These are phyloP conservation scores for Chlamydomonas applanata DNA, from an alignment of 139 green algal genomes.

Conservation along the genomic window DNA sequence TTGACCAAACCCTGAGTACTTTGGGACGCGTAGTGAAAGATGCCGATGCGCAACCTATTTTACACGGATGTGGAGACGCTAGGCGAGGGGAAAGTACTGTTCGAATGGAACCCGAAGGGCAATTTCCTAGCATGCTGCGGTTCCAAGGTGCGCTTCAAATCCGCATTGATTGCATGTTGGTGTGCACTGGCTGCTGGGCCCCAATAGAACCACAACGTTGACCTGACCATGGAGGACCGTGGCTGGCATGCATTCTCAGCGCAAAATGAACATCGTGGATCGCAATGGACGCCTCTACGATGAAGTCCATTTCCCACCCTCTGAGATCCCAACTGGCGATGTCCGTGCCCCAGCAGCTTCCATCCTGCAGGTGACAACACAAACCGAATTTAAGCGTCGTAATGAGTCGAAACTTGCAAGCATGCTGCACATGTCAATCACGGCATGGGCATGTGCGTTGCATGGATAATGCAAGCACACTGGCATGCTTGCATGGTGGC, in stretches of 20 bases:
- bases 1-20: too few species aligned
- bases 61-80: conserved; percentile 25
- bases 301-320: conserved; percentile 55
- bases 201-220: neutral
- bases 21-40: too few species aligned
- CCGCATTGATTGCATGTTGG: neutral
- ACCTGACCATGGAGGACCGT: neutral
- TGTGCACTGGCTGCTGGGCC: neutral
- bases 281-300: conserved; percentile 53
- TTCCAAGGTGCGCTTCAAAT: conserved; percentile 59
- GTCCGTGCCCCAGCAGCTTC: conserved; percentile 13
- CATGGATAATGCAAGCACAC: neutral
- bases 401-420: neutral
- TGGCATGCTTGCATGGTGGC: conserved; percentile 10
- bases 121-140: conserved; percentile 46
- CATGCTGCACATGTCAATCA: neutral
- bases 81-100: conserved; percentile 46
- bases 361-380: conserved; percentile 51
- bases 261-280: conserved; percentile 65
- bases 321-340: conserved; percentile 40
- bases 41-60: conserved; percentile 33
- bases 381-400: too few species aligned
- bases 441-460: too few species aligned
- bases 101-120: conserved; percentile 55
- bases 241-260: conserved; percentile 34